Evolutionary conservation across 345 rosid species (phyloP).

Genomic region (Garcia nutans): DNA sequence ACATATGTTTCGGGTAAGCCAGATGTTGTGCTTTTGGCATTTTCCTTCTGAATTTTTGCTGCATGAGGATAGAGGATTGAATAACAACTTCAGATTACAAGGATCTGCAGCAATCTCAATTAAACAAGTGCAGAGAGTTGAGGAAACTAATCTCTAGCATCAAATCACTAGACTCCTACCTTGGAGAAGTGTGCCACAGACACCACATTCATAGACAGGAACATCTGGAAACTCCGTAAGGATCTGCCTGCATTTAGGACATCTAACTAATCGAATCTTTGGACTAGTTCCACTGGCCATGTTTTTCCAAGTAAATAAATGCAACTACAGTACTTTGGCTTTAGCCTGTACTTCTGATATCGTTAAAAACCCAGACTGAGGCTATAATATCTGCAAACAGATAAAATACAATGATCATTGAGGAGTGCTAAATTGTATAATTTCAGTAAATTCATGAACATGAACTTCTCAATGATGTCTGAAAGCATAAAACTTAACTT

Average conservation of each 20-base stretch:
- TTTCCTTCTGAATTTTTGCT: constrained; percentile 51
- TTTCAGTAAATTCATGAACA: neutral
- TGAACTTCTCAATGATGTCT: neutral
- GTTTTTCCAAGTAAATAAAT: constrained; percentile 14
- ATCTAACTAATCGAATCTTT: constrained; percentile 57
- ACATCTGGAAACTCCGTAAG: constrained; percentile 58
- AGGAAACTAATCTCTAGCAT: neutral
- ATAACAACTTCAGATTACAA: neutral
- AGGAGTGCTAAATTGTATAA: neutral
- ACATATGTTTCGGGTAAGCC: constrained; percentile 30
- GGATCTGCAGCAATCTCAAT: neutral
- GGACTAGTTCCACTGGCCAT: constrained; percentile 37
- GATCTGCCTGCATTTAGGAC: constrained; percentile 60
- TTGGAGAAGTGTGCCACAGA: constrained; percentile 55
- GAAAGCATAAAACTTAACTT: neutral
- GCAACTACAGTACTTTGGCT: neutral
- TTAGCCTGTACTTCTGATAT: neutral
- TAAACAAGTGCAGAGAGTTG: neutral
- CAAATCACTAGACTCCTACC: constrained; percentile 35
- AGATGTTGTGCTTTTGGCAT: constrained; percentile 27
- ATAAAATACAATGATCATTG: neutral
- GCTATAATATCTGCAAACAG: neutral
- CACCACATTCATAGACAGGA: constrained; percentile 69
- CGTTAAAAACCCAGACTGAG: neutral
- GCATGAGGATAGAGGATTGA: constrained; percentile 31